Conservation (phyloP, 1,139 yeast species). For the Candida gigantensis region DNA sequence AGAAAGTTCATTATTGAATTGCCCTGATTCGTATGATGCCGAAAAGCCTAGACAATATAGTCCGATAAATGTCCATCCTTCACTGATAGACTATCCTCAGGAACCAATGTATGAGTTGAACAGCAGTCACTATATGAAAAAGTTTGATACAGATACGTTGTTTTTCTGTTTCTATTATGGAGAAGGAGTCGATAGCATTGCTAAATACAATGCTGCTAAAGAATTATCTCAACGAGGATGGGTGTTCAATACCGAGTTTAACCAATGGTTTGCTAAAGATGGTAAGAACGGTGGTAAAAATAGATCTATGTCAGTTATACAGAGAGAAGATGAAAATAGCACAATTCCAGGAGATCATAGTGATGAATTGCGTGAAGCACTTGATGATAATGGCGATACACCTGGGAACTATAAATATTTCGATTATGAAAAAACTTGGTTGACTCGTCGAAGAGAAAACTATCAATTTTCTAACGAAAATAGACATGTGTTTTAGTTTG, state of each 20-base stretch:
- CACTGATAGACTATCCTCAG: constrained; percentile 88
- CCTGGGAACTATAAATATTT: constrained; percentile 72
- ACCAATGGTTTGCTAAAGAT: constrained; percentile 79
- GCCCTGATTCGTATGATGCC: constrained; percentile 92
- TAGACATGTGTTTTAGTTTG: constrained; percentile 12
- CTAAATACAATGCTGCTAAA: constrained; percentile 75
- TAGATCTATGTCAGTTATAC: constrained; percentile 45
- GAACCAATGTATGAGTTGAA: constrained; percentile 72
- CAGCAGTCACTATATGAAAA: constrained; percentile 56
- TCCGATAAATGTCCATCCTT: constrained; percentile 86
- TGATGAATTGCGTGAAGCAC: constrained; percentile 26
- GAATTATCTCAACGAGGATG: constrained; percentile 84
- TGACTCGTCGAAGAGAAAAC: constrained; percentile 75
- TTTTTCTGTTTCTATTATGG: constrained; percentile 89
- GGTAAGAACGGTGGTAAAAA: constrained; percentile 32
- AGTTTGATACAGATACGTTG: constrained; percentile 83
- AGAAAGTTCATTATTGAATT: constrained; percentile 77
- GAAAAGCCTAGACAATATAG: constrained; percentile 81
- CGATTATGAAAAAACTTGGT: constrained; percentile 90
- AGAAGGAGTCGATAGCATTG: constrained; percentile 40
- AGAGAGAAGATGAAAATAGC: constrained; percentile 30
- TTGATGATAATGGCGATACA: constrained; percentile 37
- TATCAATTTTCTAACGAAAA: constrained; percentile 39
- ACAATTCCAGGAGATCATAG: constrained; percentile 22
- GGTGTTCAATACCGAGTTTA: constrained; percentile 74